Base-by-base conservation (phyloP, 441 rosid genomes). In the Iberis amara region DNA sequence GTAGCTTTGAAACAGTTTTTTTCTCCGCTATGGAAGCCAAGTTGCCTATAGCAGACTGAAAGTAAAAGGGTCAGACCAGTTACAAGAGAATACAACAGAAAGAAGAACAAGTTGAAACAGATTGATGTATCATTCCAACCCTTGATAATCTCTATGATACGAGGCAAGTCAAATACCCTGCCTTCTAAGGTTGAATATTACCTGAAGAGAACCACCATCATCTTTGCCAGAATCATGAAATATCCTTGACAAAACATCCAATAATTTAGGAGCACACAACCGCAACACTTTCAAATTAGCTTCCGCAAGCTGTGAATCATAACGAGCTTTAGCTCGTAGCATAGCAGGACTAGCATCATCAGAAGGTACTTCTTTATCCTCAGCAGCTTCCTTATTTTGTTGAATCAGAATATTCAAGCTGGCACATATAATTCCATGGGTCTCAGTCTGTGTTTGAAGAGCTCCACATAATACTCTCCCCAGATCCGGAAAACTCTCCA, bases 141-240 rank as follows among this genome's bases (percentile, higher is more conserved):
- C 21, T 18, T 18, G 1, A 18, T 18, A 18, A 18, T 18, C 21
- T 18, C 21, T 18, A 18, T 18, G 21, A 18, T 18, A 3, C 21
- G 21, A 18, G 1, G 21, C 21, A 18, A 18, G 21, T 18, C 21
- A 18, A 3, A 18, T 18, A 18, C 21, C 21, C 21, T 18, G 21
- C 21, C 21, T 18, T 18, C 21, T 18, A 18, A 18, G 21, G 50
- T 32, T 23, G 41, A 28, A 13, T 81, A 90, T 18, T 18, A 18
- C 95, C 98, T 79, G 89, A 76, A 92, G 74, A 65, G 75, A 81
- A 71, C 92, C 98, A 50, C 92, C 98, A 40, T 91, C 94, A 71
- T 86, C 94, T 42, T 79, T 76, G 21, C 70, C 39, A 49, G 94
- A 82, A 66, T 86, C 85, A 70, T 73, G 62, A 59, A 79, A 81